Evolutionary conservation across 2,329 filamentous ascomycete genomes (phyloP).

Genomic region (Colletotrichum spinosum): DNA sequence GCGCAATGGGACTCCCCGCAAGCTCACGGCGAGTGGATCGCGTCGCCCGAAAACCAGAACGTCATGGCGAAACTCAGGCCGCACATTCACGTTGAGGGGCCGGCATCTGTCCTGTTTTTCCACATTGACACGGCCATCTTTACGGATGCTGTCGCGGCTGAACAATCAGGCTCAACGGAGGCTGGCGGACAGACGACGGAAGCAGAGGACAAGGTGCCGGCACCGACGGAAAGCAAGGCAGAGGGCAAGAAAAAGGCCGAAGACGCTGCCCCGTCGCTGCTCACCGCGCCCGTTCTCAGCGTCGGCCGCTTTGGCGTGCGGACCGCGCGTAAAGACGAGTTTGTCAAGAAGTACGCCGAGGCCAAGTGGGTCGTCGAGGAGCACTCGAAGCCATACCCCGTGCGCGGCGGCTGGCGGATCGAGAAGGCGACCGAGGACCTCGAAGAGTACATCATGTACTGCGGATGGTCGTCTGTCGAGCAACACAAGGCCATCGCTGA

Average conservation of each 20-base stretch:
- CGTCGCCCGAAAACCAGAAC: conserved; percentile 52
- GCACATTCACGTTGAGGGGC: conserved; percentile 48
- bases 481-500: conserved; percentile 46
- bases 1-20: conserved; percentile 57
- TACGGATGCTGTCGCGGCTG: neutral
- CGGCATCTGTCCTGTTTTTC: conserved; percentile 50
- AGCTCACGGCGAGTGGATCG: conserved; percentile 57
- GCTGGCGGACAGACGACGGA: neutral
- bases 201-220: conserved; percentile 12
- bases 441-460: conserved; percentile 55
- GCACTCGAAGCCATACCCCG: conserved; percentile 44
- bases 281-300: conserved; percentile 47
- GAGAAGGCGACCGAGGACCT: conserved; percentile 50
- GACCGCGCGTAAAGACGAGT: conserved; percentile 45
- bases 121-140: conserved; percentile 53
- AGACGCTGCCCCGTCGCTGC: conserved; percentile 20
- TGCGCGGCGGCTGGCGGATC: conserved; percentile 56
- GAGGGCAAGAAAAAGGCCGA: conserved; percentile 30
- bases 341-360: conserved; percentile 48
- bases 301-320: conserved; percentile 50
- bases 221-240: conserved; percentile 12
- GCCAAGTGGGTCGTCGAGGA: conserved; percentile 47
- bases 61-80: conserved; percentile 48
- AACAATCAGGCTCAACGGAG: neutral
- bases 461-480: conserved; percentile 50